Base-by-base conservation (phyloP, 2,329 filamentous ascomycete genomes). In the Penicillium sp. region DNA sequence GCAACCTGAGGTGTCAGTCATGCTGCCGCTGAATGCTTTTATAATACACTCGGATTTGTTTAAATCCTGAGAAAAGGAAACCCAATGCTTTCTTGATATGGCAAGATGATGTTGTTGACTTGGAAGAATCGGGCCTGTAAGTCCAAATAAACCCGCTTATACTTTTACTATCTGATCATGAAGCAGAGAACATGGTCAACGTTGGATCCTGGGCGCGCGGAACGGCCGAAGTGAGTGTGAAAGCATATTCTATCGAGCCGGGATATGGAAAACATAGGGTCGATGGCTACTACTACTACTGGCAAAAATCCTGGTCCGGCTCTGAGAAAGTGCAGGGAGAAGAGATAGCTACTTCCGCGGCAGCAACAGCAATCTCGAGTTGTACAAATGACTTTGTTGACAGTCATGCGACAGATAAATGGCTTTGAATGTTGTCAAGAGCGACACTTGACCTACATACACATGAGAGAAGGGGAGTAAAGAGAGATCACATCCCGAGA, bases 1-100 rank as follows among this genome's bases (percentile, higher is more conserved):
- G 49, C 42, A 31, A 60, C 55, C 42, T 51, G 51, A 54, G 39
- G 29, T 36, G 38, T 49, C 43, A 54, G 58, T 59, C 56, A 61
- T 52, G 53, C 48, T 53, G 45, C n/a, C 15, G 3, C 46, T 45
- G 42, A 54, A 42, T 42, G 36, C 36, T 44, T 49, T 42, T 28
- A 28, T 16, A 5, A n/a, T 43, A 23, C 10, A 12, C 29, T 50
- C 36, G 21, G 51, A 16, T 39, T 12, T 10, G 24, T 26, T 42
- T 34, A 9, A 16, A 21, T 3, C 18, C 18, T 21, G 18, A 21
- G 18, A 9, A 12, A 29, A 10, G 13, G 1, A 2, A n/a, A 4
- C 9, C 29, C 21, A 12, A 4, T 31, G 4, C 13, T 12, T 24
- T 28, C 8, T 26, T 36, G 9, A 18, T 36, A 29, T 10, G 28